These are phyloP conservation scores for Phytopythium cucurbitacearum DNA, from an alignment of 352 stramenopile species.

Conservation along the genomic window DNA sequence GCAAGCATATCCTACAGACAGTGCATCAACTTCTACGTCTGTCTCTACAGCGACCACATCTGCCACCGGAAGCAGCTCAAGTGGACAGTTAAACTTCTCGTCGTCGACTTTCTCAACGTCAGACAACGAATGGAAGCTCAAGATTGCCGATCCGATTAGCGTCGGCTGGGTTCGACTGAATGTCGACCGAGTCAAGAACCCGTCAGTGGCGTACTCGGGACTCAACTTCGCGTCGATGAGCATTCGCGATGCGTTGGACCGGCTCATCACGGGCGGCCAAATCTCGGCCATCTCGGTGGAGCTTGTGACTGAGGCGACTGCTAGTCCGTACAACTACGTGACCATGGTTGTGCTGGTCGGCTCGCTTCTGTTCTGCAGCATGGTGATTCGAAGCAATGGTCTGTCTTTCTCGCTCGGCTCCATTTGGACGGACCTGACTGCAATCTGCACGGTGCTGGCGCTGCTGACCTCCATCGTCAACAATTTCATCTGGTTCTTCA, in stretches of 20 bases:
- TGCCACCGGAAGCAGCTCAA: constrained; percentile 1
- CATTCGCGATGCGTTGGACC: constrained; percentile 43
- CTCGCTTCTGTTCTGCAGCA: constrained; percentile 74
- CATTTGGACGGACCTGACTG: constrained; percentile 85
- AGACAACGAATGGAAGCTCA: constrained; percentile 57
- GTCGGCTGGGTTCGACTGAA: constrained; percentile 65
- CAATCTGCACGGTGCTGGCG: constrained; percentile 77
- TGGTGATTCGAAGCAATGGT: constrained; percentile 81
- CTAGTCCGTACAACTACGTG: constrained; percentile 87
- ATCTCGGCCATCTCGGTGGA: constrained; percentile 79
- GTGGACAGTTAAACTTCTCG: constrained; percentile 15
- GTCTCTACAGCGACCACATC: constrained; percentile 4
- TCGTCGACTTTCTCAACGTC: constrained; percentile 15
- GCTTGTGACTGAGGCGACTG: constrained; percentile 44
- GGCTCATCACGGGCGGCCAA: constrained; percentile 48
- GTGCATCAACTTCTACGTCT: constrained; percentile 2
- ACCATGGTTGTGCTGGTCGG: constrained; percentile 83
- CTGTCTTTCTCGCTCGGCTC: constrained; percentile 79
- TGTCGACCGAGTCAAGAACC: constrained; percentile 74
- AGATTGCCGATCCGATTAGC: constrained; percentile 43
- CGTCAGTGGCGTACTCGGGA: constrained; percentile 59
- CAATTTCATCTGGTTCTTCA: constrained; percentile 81
- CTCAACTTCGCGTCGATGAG: constrained; percentile 58
- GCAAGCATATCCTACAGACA: constrained; percentile 24
- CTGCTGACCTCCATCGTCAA: constrained; percentile 74